Conservation (phyloP, 2,329 filamentous ascomycete genomes). For the Zasmidium angulare region DNA sequence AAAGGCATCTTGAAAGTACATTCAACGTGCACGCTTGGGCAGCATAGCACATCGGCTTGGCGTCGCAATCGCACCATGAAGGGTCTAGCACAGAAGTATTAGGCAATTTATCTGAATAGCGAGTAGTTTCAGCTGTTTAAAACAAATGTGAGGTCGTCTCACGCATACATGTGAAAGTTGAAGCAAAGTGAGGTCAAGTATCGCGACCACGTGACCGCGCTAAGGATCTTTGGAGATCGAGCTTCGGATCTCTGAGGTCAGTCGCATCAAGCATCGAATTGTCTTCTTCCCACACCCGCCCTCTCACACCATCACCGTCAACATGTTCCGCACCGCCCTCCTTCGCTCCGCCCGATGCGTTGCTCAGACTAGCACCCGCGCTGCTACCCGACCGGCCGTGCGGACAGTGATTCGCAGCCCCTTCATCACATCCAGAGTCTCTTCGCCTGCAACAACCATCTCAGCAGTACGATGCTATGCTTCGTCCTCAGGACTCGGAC, state of each 20-base stretch:
- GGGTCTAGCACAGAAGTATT: too few relatives aligned
- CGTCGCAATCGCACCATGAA: too few relatives aligned
- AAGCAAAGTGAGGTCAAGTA: neutral
- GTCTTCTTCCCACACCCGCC: neutral
- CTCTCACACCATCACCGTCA: constrained; percentile 34
- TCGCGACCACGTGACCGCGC: neutral
- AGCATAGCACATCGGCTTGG: too few relatives aligned
- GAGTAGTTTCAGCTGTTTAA: neutral
- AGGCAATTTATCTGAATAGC: too few relatives aligned
- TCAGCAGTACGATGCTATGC: constrained; percentile 82
- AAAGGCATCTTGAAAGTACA: too few relatives aligned
- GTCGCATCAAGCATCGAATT: constrained; percentile 1
- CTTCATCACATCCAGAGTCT: constrained; percentile 61
- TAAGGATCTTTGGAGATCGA: neutral
- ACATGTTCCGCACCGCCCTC: constrained; percentile 87
- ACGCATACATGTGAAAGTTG: neutral
- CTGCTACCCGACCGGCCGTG: constrained; percentile 59
- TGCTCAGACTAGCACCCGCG: constrained; percentile 43
- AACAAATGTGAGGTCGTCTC: neutral
- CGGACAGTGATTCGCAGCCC: constrained; percentile 48
- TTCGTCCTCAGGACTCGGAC: constrained; percentile 72
- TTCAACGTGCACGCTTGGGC: too few relatives aligned
- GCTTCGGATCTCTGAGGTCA: neutral
- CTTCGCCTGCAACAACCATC: constrained; percentile 63
- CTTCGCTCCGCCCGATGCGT: constrained; percentile 69